phyloP scores from a whole-genome alignment of 768 basidiomycete species.

The Leccinellum luteum region DNA sequence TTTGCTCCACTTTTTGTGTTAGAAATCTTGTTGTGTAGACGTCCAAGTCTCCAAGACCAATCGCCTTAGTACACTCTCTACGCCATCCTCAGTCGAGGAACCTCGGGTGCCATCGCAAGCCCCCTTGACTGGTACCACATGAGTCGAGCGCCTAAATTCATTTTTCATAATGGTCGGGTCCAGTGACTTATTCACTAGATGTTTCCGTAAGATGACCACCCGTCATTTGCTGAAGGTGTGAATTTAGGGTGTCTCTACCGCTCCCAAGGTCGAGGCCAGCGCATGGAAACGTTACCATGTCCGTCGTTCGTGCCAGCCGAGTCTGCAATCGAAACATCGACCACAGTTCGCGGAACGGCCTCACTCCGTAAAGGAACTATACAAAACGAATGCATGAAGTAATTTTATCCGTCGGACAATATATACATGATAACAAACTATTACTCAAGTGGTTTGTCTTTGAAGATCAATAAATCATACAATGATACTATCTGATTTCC shows the following conservation, averaged over 20 bases:
- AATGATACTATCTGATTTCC: conserved; percentile 93
- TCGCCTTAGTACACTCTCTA: not conserved
- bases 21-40: not conserved
- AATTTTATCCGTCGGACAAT: not conserved
- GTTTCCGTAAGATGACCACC: not conserved
- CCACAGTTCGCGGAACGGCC: not conserved
- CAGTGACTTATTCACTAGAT: not conserved
- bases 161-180: not conserved
- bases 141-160: not conserved
- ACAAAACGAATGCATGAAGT: not conserved
- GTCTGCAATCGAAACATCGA: not conserved
- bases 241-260: conserved; percentile 87
- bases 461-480: conserved; percentile 79
- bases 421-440: conserved; percentile 6
- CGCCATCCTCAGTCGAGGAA: conserved; percentile 71
- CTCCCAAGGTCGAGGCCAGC: too few relatives aligned
- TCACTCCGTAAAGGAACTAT: not conserved
- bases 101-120: conserved; percentile 50
- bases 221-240: conserved; percentile 60
- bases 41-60: not conserved
- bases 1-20: too few relatives aligned
- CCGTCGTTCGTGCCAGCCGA: not conserved
- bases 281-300: not conserved
- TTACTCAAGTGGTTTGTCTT: conserved; percentile 52
- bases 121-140: not conserved